These are phyloP conservation scores for Tricholoma sp. DNA, from an alignment of 768 basidiomycete genomes.

Conservation along the genomic window DNA sequence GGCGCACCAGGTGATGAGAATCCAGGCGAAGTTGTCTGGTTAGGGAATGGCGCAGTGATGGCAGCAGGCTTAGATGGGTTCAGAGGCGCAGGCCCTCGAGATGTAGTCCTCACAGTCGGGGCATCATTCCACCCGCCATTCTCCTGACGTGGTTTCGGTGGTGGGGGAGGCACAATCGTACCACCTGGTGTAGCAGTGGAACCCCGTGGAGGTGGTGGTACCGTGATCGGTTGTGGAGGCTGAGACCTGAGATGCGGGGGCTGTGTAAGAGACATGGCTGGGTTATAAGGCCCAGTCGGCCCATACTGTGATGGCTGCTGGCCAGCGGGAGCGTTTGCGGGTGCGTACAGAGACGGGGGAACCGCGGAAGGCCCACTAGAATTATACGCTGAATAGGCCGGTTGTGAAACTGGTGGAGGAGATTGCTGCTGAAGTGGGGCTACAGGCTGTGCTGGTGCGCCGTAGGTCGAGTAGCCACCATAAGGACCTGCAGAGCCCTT, in stretches of 20 bases:
- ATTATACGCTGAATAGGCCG: constrained; percentile 8
- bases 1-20: constrained; percentile 40
- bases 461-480: constrained; percentile 18
- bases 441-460: constrained; percentile 9
- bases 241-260: constrained; percentile 35
- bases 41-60: constrained; percentile 88
- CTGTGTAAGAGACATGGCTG: constrained; percentile 27
- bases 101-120: constrained; percentile 43
- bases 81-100: constrained; percentile 48
- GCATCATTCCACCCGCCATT: constrained; percentile 93
- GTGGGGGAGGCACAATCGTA: constrained; percentile 33
- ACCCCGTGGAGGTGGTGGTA: constrained; percentile 42
- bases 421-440: constrained; percentile 14
- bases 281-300: constrained; percentile 17
- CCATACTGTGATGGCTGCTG: constrained; percentile 24
- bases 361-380: constrained; percentile 2
- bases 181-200: constrained; percentile 22
- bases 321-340: constrained; percentile 17
- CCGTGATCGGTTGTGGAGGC: constrained; percentile 28
- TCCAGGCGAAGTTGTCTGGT: constrained; percentile 43
- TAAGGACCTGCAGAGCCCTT: constrained; percentile 17
- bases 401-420: constrained; percentile 6
- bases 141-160: constrained; percentile 55
- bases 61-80: constrained; percentile 55
- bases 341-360: constrained; percentile 14